These are phyloP conservation scores for Phyllosticta citrichinensis DNA, from an alignment of 2,329 filamentous ascomycete genomes.

Conservation along the genomic window DNA sequence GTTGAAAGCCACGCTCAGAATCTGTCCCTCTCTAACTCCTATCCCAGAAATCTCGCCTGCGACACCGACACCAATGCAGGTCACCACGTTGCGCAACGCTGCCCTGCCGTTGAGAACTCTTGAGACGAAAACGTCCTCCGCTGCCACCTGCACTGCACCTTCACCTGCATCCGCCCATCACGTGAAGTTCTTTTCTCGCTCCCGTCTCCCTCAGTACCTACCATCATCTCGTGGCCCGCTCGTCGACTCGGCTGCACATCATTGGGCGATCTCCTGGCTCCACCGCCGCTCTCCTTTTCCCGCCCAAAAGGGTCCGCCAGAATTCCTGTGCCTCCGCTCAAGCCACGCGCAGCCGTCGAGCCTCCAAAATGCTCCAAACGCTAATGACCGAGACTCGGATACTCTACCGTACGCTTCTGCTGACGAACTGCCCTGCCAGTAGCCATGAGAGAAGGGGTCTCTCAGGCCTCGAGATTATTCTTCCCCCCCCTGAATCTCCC, in stretches of 20 bases:
- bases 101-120: neutral
- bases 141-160: neutral
- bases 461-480: neutral
- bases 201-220: too few species aligned
- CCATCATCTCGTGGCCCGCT: neutral
- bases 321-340: neutral
- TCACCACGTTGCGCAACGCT: neutral
- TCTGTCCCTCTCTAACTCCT: too few species aligned
- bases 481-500: neutral
- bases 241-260: constrained; percentile 3
- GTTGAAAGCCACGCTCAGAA: too few species aligned
- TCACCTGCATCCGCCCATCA: neutral
- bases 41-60: neutral
- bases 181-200: neutral
- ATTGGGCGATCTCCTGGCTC: neutral
- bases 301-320: neutral
- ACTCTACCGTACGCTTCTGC: neutral
- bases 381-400: constrained; percentile 1
- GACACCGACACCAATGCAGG: neutral
- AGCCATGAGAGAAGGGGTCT: too few species aligned
- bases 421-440: neutral
- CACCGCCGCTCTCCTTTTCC: neutral
- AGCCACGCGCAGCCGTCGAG: neutral
- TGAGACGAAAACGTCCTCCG: neutral
- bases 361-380: neutral